Percentiles rank a stretch among this genome's conserved stretches.
Conservation (phyloP, 2,329 filamentous ascomycete genomes). For the Fonsecaea monophora region DNA sequence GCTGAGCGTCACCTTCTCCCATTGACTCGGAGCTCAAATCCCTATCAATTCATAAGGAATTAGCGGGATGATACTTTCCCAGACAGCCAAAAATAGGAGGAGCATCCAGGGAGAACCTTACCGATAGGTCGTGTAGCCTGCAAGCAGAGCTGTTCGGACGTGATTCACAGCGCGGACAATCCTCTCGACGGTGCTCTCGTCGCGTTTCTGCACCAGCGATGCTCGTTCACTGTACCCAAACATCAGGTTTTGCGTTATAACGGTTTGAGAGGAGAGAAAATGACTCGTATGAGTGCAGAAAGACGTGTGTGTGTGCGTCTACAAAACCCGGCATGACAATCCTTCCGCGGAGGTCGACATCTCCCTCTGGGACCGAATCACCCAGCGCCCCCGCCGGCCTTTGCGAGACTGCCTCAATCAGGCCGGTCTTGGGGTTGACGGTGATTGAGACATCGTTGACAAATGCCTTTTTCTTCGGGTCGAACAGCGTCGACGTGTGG, state of each 20-base stretch:
- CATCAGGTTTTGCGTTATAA: no score
- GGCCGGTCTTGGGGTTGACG: slow-evolving; percentile 50
- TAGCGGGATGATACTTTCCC: no score
- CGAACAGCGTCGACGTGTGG: slow-evolving; percentile 58
- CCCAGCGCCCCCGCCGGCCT: not conserved
- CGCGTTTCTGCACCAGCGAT: slow-evolving; percentile 60
- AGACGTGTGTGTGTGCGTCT: slow-evolving; percentile 64
- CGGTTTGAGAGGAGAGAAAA: not conserved
- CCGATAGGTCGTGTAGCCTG: slow-evolving; percentile 66
- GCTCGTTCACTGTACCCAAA: slow-evolving; percentile 45
- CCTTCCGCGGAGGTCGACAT: slow-evolving; percentile 63
- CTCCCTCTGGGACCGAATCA: slow-evolving; percentile 41
- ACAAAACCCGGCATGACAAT: slow-evolving; percentile 61
- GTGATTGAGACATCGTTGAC: slow-evolving; percentile 53
- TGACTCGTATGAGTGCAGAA: slow-evolving; percentile 56
- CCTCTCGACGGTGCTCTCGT: slow-evolving; percentile 65
- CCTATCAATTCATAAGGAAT: not conserved
- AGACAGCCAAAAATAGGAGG: no score
- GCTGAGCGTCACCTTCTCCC: slow-evolving; percentile 57
- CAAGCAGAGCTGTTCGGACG: slow-evolving; percentile 59
- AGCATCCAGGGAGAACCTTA: not conserved
- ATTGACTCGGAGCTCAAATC: slow-evolving; percentile 63
- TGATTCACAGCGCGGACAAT: slow-evolving; percentile 63
- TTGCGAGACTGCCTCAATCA: slow-evolving; percentile 48
- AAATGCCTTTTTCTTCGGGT: slow-evolving; percentile 54